A percentile compares a stretch with the other conserved stretches of the same genome.
phyloP scores from a whole-genome alignment of 106 monocot species.

The Triglochin maritima region DNA sequence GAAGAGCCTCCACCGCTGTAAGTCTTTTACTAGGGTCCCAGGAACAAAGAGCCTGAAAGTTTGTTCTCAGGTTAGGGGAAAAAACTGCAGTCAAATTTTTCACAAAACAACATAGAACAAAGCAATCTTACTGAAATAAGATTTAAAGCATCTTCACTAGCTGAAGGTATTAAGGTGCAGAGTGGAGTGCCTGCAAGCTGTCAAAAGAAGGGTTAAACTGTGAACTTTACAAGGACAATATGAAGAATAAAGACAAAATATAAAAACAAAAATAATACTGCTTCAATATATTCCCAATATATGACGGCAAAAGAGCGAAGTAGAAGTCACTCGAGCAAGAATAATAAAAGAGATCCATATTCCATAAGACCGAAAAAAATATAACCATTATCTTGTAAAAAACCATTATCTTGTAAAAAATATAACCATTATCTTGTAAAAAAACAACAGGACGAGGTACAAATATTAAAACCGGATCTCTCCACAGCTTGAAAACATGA shows the following conservation, averaged over 20 bases:
- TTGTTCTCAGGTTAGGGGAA: not conserved
- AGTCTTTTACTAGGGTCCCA: conserved; percentile 63
- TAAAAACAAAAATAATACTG: not conserved
- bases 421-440: no score
- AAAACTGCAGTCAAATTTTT: not conserved
- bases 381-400: no score
- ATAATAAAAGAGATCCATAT: no score
- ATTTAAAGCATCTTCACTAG: conserved; percentile 51
- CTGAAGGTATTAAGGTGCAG: conserved; percentile 38
- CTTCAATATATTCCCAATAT: no score
- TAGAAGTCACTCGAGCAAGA: no score
- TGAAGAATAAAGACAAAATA: not conserved
- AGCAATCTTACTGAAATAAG: conserved; percentile 41
- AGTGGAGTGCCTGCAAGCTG: conserved; percentile 41
- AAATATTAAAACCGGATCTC: no score
- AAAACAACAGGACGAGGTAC: no score
- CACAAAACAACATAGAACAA: not conserved
- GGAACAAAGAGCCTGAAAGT: conserved; percentile 44
- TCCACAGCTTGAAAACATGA: no score
- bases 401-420: no score
- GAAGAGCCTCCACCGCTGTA: conserved; percentile 44
- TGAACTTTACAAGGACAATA: not conserved
- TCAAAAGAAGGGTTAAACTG: not conserved
- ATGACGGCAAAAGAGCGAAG: no score
- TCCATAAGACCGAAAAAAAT: no score